Base-by-base conservation (phyloP, 371 early-diverging fungal species). In the Mortierella sp. region DNA sequence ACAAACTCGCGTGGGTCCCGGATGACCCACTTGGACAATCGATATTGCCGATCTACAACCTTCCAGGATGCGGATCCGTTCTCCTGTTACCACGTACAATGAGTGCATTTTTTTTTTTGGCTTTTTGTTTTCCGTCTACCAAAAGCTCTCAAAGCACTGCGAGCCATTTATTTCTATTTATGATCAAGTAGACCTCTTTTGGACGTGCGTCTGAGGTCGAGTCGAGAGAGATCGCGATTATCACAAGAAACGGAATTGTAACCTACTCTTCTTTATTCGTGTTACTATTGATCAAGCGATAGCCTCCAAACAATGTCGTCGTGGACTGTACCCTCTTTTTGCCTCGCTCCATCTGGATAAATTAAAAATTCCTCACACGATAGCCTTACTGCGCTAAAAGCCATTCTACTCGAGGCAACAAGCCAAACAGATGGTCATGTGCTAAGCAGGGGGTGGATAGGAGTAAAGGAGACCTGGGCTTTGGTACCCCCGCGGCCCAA, bases 11-110 rank as follows among this genome's bases (percentile, higher is more conserved):
- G 31, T 55, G 6, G 29, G 55, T 49, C 17, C 23, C 49, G 29
- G 26, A 28, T 54, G 42, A 22, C 40, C 60, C 60, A 60, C 60
- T n/a, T 60, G 60, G 60, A 60, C 60, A 60, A 17, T n/a, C n/a
- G n/a, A n/a, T n/a, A n/a, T n/a, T n/a, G n/a, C n/a, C n/a, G n/a
- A n/a, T n/a, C n/a, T n/a, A n/a, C n/a, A n/a, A n/a, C n/a, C n/a
- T n/a, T n/a, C n/a, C n/a, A n/a, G n/a, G n/a, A n/a, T n/a, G n/a
- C n/a, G n/a, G n/a, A n/a, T n/a, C n/a, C n/a, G n/a, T n/a, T n/a
- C n/a, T n/a, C n/a, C n/a, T n/a, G n/a, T 54, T 54, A 8, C 28
- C 28, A 54, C 54, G n/a, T n/a, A n/a, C n/a, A n/a, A n/a, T n/a
- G n/a, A n/a, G n/a, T n/a, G n/a, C n/a, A n/a, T n/a, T 37, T 58